Percentiles rank a stretch among this genome's conserved stretches.
Conservation (phyloP, 352 stramenopile species). For the Peronospora farinosa region DNA sequence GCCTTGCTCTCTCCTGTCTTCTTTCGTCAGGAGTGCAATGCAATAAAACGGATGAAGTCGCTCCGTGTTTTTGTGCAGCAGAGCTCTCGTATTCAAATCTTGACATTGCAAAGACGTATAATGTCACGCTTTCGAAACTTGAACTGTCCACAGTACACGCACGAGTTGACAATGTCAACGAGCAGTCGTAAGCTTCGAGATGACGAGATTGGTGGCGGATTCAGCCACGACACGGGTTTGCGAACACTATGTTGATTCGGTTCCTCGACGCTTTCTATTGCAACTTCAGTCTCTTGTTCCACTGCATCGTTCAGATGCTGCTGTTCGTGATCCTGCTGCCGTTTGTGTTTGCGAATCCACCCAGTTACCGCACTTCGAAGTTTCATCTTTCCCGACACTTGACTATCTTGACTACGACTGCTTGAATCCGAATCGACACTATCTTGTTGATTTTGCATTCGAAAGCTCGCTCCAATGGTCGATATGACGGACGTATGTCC, state of each 20-base stretch:
- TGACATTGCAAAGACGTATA: constrained; percentile 53
- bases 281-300: constrained; percentile 8
- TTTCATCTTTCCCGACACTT: constrained; percentile 12
- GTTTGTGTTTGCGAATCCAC: constrained; percentile 29
- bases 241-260: constrained; percentile 4
- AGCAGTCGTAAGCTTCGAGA: constrained; percentile 41
- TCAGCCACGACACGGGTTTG: constrained; percentile 34
- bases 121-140: constrained; percentile 48
- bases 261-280: constrained; percentile 8
- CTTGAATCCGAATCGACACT: constrained; percentile 19
- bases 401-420: constrained; percentile 9
- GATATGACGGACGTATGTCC: constrained; percentile 27
- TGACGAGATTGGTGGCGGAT: constrained; percentile 39
- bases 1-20: constrained; percentile 15
- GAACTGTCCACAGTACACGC: constrained; percentile 50
- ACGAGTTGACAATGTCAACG: constrained; percentile 64
- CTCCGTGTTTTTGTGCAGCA: not conserved
- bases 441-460: constrained; percentile 12
- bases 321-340: constrained; percentile 11
- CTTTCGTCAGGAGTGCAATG: constrained; percentile 13
- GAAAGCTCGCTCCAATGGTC: constrained; percentile 23
- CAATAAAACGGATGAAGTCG: constrained; percentile 11
- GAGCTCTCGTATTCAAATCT: constrained; percentile 25
- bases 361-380: constrained; percentile 15
- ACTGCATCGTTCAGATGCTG: not conserved